Evolutionary conservation across 139 green algal genomes (phyloP).

Genomic region (Diplosphaera chodatii): DNA sequence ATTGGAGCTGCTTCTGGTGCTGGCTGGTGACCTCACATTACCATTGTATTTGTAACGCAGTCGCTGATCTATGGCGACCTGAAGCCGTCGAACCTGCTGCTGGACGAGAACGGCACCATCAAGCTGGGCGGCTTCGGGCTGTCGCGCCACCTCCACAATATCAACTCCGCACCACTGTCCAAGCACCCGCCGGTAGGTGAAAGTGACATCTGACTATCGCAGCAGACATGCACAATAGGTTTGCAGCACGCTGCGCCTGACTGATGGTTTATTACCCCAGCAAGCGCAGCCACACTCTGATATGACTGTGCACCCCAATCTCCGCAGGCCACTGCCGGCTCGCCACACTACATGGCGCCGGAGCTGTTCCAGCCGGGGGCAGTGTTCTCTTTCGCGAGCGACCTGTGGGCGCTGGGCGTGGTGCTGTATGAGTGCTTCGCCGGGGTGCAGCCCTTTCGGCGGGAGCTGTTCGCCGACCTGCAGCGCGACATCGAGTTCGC

Average conservation of each 20-base stretch:
- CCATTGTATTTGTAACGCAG: neutral
- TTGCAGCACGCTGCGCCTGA: too few relatives aligned
- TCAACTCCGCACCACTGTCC: too few relatives aligned
- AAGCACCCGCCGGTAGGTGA: too few relatives aligned
- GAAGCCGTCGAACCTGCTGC: constrained; percentile 89
- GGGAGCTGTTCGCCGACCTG: constrained; percentile 68
- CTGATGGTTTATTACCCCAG: too few relatives aligned
- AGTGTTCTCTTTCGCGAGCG: constrained; percentile 70
- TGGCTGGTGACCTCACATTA: too few relatives aligned
- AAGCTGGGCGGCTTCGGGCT: constrained; percentile 95
- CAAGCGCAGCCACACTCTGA: too few relatives aligned
- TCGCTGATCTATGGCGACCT: constrained; percentile 79
- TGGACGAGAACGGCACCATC: constrained; percentile 88
- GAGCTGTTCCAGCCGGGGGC: constrained; percentile 84
- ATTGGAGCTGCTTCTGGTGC: too few relatives aligned
- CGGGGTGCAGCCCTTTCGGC: constrained; percentile 81
- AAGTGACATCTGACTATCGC: too few relatives aligned
- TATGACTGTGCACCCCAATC: too few relatives aligned
- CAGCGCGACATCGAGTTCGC: constrained; percentile 62
- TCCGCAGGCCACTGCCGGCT: constrained; percentile 74
- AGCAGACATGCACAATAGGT: too few relatives aligned
- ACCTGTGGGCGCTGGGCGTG: constrained; percentile 91
- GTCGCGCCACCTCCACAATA: constrained; percentile 34
- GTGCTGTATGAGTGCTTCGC: constrained; percentile 88
- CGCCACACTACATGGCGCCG: constrained; percentile 90